phyloP scores from a whole-genome alignment of 306 rosid species.

The Psophocarpus tetragonolobus region DNA sequence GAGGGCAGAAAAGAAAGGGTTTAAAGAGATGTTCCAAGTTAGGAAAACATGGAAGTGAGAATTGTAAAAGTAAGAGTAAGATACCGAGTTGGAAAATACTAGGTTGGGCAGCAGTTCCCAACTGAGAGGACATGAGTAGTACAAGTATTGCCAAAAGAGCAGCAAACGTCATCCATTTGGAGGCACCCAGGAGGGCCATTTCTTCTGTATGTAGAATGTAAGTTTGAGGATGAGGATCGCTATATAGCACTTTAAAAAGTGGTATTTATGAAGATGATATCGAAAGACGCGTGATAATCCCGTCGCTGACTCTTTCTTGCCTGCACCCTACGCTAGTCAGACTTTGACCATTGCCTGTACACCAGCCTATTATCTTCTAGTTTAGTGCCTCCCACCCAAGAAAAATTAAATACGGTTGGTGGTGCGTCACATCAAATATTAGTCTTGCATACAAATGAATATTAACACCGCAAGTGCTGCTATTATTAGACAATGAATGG shows the following conservation, averaged over 20 bases:
- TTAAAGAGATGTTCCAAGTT: background rate
- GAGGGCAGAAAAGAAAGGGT: background rate
- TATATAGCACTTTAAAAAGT: background rate
- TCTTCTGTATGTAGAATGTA: background rate
- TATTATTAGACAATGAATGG: no score
- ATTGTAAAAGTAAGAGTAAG: background rate
- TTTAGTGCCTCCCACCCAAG: background rate
- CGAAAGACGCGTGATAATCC: background rate
- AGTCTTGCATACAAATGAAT: no score
- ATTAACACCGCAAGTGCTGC: no score
- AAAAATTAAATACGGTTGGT: no score
- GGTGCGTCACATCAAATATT: background rate
- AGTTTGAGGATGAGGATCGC: background rate
- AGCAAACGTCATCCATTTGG: conserved; percentile 11
- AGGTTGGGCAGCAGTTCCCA: background rate
- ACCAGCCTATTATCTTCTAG: background rate
- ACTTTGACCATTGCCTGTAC: no score
- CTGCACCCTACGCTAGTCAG: background rate
- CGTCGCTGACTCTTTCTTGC: background rate
- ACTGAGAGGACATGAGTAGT: background rate
- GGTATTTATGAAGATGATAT: background rate
- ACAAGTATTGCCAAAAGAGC: conserved; percentile 2
- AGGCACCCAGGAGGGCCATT: background rate
- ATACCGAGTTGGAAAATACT: background rate
- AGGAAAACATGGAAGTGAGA: no score